Percentiles rank a stretch among this genome's conserved stretches.
Conservation (phyloP, 305 asterid species). For the Fraxinus xanthoxyloides region DNA sequence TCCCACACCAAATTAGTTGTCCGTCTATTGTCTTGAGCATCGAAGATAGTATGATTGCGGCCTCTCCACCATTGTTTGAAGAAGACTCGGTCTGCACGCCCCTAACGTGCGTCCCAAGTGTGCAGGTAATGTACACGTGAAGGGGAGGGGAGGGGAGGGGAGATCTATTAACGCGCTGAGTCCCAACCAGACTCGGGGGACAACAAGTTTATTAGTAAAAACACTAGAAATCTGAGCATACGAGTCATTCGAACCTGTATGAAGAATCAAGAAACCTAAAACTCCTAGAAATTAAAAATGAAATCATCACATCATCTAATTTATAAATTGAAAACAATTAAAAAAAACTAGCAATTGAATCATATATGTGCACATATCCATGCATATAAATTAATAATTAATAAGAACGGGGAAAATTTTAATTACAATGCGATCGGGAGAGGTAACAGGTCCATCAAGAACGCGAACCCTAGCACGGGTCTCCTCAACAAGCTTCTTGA, state of each 20-base stretch:
- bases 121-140: not conserved
- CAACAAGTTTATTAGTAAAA: not conserved
- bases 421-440: conserved; percentile 86
- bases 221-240: conserved; percentile 6
- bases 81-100: not conserved
- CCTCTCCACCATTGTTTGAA: not conserved
- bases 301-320: conserved; percentile 6
- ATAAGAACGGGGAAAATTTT: not conserved
- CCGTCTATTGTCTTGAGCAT: not conserved
- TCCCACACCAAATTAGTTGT: not conserved
- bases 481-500: conserved; percentile 85
- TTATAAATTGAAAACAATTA: not conserved
- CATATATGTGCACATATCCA: not conserved
- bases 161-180: not conserved
- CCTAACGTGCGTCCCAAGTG: not conserved
- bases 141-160: not conserved
- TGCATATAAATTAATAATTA: not conserved
- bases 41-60: not conserved
- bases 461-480: conserved; percentile 83
- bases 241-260: not conserved
- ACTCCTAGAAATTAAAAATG: conserved; percentile 8
- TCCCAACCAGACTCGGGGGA: not conserved
- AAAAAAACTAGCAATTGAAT: not conserved
- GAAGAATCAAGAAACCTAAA: not conserved
- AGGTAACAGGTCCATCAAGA: conserved; percentile 63